Evolutionary conservation across 495 filamentous ascomycete genomes (phyloP), one percentile per base, ranked within the genome.

Genomic region (Trichocladium uniseriatum): DNA sequence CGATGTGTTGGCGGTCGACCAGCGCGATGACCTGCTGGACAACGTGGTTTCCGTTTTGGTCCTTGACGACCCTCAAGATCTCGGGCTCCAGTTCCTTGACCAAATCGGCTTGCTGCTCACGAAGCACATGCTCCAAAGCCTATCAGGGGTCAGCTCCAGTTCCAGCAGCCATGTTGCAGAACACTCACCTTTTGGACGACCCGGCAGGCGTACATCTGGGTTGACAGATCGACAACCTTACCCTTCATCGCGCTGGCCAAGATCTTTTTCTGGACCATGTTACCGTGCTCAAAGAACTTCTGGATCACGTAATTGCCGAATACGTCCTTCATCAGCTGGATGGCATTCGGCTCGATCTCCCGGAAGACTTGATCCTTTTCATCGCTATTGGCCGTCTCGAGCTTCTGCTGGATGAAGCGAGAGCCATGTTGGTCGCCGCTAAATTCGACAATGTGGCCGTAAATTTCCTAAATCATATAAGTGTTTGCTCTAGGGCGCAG

Each of bases 241-340:
- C 81, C 81, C 58, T 86, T 87, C 89, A 98, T 96, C 56, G 83
- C 77, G 43, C 80, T 79, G 4, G 88, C 91, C 36, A 98, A 63
- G 2, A 84, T 74, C 64, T 84, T 89, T 68, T 98, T 98, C 64
- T 97, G 94, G 6, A 80, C 74, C 63, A 95, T 91, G 53, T 89
- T 94, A 27, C 94, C 94, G 59, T 97, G 89, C 67, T 97, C 91
- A 55, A 96, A 97, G 53, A 97, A 81, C 63, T 96, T 97, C 59
- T 98, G 92, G 19, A 97, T 92, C 31, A 98, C 92, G 60, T 97
- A 98, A 66, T 98, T 98, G 15, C 92, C 92, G 61, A 95, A 97
- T 13, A 96, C 83, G 61, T 97, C 94, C 10, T 84, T 91, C 89
- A 95, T 96, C 36, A 97, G 70, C 61, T 90, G 89, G 32, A 95